Evolutionary conservation across 805 yeast species (phyloP).

Genomic region (Yueomyces sp.): DNA sequence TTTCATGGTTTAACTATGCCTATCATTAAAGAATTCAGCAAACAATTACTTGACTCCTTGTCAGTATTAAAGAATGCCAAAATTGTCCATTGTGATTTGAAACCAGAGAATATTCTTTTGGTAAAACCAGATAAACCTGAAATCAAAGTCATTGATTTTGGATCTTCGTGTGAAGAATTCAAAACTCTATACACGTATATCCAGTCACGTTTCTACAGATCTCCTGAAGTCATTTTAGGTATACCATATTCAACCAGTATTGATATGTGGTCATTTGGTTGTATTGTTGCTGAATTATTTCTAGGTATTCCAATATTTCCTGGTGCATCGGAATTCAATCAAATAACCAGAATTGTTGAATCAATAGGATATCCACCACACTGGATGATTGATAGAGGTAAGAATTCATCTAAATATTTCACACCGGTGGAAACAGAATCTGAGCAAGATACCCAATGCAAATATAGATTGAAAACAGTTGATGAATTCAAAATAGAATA

Average conservation of each 20-base stretch:
- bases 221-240: conserved; percentile 90
- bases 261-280: conserved; percentile 96
- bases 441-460: background rate
- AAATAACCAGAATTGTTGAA: conserved; percentile 65
- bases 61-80: conserved; percentile 69
- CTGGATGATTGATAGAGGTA: conserved; percentile 96
- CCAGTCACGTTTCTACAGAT: conserved; percentile 84
- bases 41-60: conserved; percentile 71
- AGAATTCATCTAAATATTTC: conserved; percentile 55
- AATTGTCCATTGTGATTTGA: conserved; percentile 89
- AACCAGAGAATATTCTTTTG: conserved; percentile 86
- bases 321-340: conserved; percentile 89
- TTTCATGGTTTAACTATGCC: conserved; percentile 80
- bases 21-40: conserved; percentile 62
- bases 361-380: conserved; percentile 81
- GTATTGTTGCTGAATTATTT: conserved; percentile 82
- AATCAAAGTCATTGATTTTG: conserved; percentile 89
- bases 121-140: conserved; percentile 61
- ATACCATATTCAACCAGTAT: conserved; percentile 85
- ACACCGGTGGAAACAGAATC: conserved; percentile 4
- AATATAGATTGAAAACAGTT: conserved; percentile 31
- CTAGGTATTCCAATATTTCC: conserved; percentile 90
- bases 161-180: conserved; percentile 86
- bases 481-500: conserved; percentile 31
- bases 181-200: conserved; percentile 84